phyloP scores from a whole-genome alignment of 768 basidiomycete genomes.

The Serendipita sp. region DNA sequence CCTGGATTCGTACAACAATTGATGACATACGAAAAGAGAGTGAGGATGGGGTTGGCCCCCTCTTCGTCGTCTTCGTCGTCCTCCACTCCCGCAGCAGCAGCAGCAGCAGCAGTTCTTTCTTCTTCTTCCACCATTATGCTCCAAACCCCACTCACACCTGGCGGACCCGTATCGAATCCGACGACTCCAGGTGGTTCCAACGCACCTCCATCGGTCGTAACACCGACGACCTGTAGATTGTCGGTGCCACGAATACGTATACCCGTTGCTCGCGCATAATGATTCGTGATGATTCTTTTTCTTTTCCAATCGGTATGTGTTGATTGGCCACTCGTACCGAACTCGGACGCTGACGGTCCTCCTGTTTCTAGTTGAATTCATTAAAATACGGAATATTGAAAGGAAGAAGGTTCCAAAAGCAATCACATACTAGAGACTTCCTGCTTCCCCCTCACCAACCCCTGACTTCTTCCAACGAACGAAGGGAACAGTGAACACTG shows the following conservation, averaged over 20 bases:
- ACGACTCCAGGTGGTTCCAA: neutral
- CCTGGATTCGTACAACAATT: constrained; percentile 28
- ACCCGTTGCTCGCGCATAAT: neutral
- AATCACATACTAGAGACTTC: no score
- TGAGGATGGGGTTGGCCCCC: neutral
- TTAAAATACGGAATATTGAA: no score
- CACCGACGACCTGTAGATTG: neutral
- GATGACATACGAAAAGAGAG: neutral
- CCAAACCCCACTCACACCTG: neutral
- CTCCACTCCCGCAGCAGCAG: neutral
- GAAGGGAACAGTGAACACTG: no score
- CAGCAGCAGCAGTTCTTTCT: neutral
- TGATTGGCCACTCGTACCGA: no score
- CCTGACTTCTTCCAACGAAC: no score
- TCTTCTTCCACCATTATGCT: neutral
- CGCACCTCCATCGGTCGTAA: neutral
- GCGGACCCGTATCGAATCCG: neutral
- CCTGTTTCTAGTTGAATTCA: no score
- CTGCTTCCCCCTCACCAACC: no score
- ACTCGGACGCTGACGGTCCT: no score
- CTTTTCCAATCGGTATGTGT: no score
- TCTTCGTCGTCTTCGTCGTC: neutral
- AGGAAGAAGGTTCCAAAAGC: no score
- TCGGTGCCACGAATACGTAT: neutral
- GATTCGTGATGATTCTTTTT: no score